phyloP scores from a whole-genome alignment of 495 filamentous ascomycete species.

The Xylaria palmicola region DNA sequence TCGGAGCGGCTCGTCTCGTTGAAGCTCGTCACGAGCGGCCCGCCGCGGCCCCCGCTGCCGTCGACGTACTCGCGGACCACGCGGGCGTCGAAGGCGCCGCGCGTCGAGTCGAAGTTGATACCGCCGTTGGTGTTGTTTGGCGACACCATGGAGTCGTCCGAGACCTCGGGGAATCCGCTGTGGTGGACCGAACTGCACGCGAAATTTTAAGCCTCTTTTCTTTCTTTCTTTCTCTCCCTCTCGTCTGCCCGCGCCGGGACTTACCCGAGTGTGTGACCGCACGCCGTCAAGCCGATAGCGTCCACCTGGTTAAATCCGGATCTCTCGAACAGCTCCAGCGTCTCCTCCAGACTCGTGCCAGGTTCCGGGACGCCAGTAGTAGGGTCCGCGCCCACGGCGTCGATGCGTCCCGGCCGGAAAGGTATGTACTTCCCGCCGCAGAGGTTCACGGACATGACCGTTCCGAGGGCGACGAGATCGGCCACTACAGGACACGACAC shows the following conservation, averaged over 20 bases:
- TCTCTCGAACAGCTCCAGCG: slow-evolving; percentile 41
- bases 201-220: not conserved
- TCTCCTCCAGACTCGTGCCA: slow-evolving; percentile 39
- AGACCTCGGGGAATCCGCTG: slow-evolving; percentile 26
- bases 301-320: slow-evolving; percentile 45
- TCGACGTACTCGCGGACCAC: slow-evolving; percentile 48
- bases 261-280: slow-evolving; percentile 52
- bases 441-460: slow-evolving; percentile 43
- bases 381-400: slow-evolving; percentile 45
- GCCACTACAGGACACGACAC: too few relatives aligned
- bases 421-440: slow-evolving; percentile 51
- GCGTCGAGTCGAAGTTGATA: slow-evolving; percentile 38
- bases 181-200: slow-evolving; percentile 32
- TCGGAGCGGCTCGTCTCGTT: slow-evolving; percentile 43
- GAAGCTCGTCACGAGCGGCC: slow-evolving; percentile 42
- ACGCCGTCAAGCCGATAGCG: slow-evolving; percentile 51
- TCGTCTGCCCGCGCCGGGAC: too few relatives aligned
- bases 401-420: slow-evolving; percentile 46
- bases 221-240: not conserved
- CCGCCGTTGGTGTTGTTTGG: slow-evolving; percentile 33
- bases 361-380: slow-evolving; percentile 48
- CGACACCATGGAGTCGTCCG: slow-evolving; percentile 22
- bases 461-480: slow-evolving; percentile 48
- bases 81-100: slow-evolving; percentile 39
- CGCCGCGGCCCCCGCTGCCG: slow-evolving; percentile 34